phyloP scores from a whole-genome alignment of 805 yeast genomes.

The Cyberlindnera petersonii region DNA sequence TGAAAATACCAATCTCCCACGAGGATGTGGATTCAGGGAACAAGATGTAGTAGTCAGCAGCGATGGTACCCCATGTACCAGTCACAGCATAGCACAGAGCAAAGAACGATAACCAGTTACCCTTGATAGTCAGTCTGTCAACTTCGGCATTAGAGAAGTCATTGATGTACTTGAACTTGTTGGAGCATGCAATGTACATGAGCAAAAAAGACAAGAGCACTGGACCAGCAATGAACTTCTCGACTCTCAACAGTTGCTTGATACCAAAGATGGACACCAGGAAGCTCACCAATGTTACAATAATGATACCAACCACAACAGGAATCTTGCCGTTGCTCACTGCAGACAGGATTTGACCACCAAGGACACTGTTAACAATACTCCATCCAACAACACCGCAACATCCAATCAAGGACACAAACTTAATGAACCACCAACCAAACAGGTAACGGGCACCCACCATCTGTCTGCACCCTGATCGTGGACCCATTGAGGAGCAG shows the following conservation, averaged over 20 bases:
- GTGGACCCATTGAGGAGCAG: slow-evolving; percentile 84
- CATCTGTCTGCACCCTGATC: slow-evolving; percentile 88
- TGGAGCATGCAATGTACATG: slow-evolving; percentile 58
- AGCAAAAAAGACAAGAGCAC: slow-evolving; percentile 63
- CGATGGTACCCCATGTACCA: slow-evolving; percentile 85
- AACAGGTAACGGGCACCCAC: slow-evolving; percentile 74
- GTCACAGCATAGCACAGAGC: slow-evolving; percentile 74
- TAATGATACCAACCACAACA: slow-evolving; percentile 67
- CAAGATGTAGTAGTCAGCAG: slow-evolving; percentile 78
- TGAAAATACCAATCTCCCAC: slow-evolving; percentile 49
- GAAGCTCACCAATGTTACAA: slow-evolving; percentile 61
- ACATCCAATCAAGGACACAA: slow-evolving; percentile 67
- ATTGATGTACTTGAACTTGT: slow-evolving; percentile 36
- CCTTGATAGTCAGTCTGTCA: slow-evolving; percentile 43
- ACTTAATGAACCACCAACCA: slow-evolving; percentile 82
- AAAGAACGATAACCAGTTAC: slow-evolving; percentile 71
- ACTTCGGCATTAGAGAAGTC: slow-evolving; percentile 32
- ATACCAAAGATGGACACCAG: slow-evolving; percentile 76
- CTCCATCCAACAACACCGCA: slow-evolving; percentile 89
- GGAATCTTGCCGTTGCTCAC: slow-evolving; percentile 66
- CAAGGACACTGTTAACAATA: slow-evolving; percentile 84
- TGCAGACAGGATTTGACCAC: slow-evolving; percentile 75
- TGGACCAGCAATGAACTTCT: slow-evolving; percentile 63
- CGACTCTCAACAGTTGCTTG: slow-evolving; percentile 62
- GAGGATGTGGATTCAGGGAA: slow-evolving; percentile 71